Conservation (phyloP, 1,139 yeast species). For the Nakaseomyces bracarensis region DNA sequence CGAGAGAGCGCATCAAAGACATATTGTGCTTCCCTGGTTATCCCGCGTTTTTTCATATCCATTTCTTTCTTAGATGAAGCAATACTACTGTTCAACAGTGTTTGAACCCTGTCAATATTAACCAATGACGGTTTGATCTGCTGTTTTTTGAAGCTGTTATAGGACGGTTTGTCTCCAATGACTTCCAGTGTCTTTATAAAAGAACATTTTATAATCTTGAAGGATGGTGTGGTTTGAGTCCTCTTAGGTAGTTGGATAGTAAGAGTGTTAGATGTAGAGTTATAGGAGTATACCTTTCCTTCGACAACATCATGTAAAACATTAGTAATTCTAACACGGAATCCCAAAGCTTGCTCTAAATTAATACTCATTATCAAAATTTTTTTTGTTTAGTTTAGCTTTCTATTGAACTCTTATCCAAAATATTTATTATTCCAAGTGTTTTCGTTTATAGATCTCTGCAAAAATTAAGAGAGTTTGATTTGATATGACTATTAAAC, state of each 20-base stretch:
- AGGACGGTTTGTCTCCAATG: constrained; percentile 32
- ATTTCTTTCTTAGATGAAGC: constrained; percentile 16
- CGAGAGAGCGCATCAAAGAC: constrained; percentile 44
- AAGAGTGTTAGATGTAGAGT: constrained; percentile 38
- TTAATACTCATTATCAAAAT: constrained; percentile 24
- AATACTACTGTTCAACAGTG: constrained; percentile 19
- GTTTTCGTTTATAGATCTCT: too few relatives aligned
- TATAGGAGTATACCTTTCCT: constrained; percentile 59
- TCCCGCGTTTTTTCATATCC: constrained; percentile 34
- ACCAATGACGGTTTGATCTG: constrained; percentile 26
- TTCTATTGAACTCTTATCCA: too few relatives aligned
- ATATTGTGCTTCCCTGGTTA: constrained; percentile 41
- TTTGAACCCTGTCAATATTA: constrained; percentile 22
- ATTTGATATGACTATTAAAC: too few relatives aligned
- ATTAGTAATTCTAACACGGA: constrained; percentile 54
- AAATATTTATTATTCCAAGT: too few relatives aligned
- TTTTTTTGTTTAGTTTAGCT: too few relatives aligned
- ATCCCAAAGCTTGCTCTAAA: constrained; percentile 28
- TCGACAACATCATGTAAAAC: constrained; percentile 47
- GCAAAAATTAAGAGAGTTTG: too few relatives aligned
- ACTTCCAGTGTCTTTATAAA: constrained; percentile 51
- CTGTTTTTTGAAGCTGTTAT: constrained; percentile 25
- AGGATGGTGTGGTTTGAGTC: constrained; percentile 32
- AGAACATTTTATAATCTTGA: constrained; percentile 48
- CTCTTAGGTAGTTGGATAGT: constrained; percentile 30